Evolutionary conservation across 1,139 yeast species (phyloP), one percentile per base, ranked within the genome.

Genomic region (Blastobotrys malaysiensis): DNA sequence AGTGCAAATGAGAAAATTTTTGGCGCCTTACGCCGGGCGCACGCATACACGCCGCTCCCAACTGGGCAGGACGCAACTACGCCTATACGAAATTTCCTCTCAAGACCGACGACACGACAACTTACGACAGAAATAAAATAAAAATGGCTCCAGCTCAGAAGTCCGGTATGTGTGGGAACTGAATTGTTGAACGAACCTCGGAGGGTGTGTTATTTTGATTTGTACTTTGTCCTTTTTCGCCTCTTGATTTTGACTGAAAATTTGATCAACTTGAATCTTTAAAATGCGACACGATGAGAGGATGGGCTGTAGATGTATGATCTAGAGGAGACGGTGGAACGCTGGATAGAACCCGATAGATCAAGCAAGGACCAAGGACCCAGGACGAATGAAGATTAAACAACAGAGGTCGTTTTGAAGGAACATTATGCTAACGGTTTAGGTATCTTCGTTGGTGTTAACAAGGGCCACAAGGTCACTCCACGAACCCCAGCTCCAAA

Each of bases 381-480:
- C n/a, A n/a, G n/a, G n/a, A n/a, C n/a, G n/a, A n/a, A n/a, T n/a
- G n/a, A n/a, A n/a, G n/a, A n/a, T n/a, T n/a, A n/a, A 26, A 9
- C 31, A 26, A 9, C 3, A 5, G 31, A 26, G 31, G 31, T 9
- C 31, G 14, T 7, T n/a, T 31, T 13, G 2, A 31, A 5, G 7
- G 16, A 31, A 13, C 16, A 11, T 13, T 11, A 6, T 27, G 45
- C 50, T 48, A 48, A 48, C 50, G 11, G 9, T 27, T 9, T 59
- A 86, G 99, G 98, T 80, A 89, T 93, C 78, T 96, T 97, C 81
- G 85, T 86, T 82, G 99, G 99, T 79, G 81, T 85, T 78, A 93
- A 93, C 97, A 91, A 93, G 82, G 99, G 99, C 79, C 95, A 87
- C 95, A 85, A 88, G 83, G 95, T 89, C 80, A 83, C 89, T 77